These are phyloP conservation scores for Aspergillus clavatus DNA, from an alignment of 2,329 filamentous ascomycete species.

Conservation along the genomic window DNA sequence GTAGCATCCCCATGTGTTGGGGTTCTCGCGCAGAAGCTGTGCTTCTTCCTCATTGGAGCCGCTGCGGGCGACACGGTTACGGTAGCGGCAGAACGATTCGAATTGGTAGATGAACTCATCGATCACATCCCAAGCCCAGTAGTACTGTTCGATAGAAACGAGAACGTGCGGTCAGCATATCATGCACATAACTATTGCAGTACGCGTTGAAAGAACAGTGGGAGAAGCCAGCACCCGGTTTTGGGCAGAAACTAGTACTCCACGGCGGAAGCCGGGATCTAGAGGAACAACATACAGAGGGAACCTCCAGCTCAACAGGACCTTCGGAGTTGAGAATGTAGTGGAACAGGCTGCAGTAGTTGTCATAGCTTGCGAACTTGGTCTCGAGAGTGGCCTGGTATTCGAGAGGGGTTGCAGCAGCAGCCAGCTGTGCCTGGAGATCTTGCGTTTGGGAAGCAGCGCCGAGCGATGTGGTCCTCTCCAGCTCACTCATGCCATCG, in stretches of 20 bases:
- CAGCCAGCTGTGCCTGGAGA: conserved; percentile 84
- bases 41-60: conserved; percentile 88
- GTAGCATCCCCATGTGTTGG: conserved; percentile 99
- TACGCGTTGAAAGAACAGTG: conserved; percentile 5
- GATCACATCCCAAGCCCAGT: conserved; percentile 99
- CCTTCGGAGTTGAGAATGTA: conserved; percentile 98
- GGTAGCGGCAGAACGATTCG: conserved; percentile 98
- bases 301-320: conserved; percentile 94
- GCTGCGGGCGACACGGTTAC: conserved; percentile 78
- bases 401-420: conserved; percentile 90
- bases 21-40: conserved; percentile 86
- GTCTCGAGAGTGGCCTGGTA: conserved; percentile 93
- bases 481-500: conserved; percentile 76
- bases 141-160: conserved; percentile 60
- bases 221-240: background rate
- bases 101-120: conserved; percentile 99
- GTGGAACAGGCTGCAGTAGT: conserved; percentile 98
- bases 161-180: background rate
- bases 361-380: conserved; percentile 98
- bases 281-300: conserved; percentile 66
- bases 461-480: conserved; percentile 65
- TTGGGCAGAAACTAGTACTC: conserved; percentile 2
- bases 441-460: conserved; percentile 77
- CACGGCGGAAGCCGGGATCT: conserved; percentile 4
- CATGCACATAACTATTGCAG: background rate